phyloP scores from a whole-genome alignment of 1,284 basidiomycete species.

The Rhodotorula mucilaginosa region DNA sequence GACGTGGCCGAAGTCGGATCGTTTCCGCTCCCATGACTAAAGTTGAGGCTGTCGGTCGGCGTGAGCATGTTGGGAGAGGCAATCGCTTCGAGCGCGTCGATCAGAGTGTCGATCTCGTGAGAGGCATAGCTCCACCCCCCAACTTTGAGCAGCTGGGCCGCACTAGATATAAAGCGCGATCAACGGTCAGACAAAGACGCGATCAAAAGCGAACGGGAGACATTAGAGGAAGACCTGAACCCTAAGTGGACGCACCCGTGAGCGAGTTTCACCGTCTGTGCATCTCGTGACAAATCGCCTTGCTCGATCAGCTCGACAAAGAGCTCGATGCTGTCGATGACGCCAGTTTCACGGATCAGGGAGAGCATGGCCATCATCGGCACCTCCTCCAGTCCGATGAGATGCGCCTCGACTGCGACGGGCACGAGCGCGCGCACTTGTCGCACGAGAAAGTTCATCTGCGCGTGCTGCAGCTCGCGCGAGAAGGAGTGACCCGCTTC shows the following conservation, averaged over 20 bases:
- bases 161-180: neutral
- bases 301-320: neutral
- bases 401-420: neutral
- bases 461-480: neutral
- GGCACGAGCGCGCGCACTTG: neutral
- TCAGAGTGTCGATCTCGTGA: neutral
- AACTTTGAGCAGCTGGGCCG: neutral
- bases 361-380: neutral
- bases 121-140: neutral
- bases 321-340: neutral
- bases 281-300: neutral
- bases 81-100: neutral
- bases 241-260: neutral
- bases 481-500: neutral
- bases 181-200: too few relatives aligned
- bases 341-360: neutral
- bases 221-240: too few relatives aligned
- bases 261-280: neutral
- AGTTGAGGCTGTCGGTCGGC: too few relatives aligned
- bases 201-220: too few relatives aligned
- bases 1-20: too few relatives aligned
- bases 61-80: too few relatives aligned
- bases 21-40: too few relatives aligned
- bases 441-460: neutral
- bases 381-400: neutral